Evolutionary conservation across 495 filamentous ascomycete genomes (phyloP).

Genomic region (Penicillium riverlandense): DNA sequence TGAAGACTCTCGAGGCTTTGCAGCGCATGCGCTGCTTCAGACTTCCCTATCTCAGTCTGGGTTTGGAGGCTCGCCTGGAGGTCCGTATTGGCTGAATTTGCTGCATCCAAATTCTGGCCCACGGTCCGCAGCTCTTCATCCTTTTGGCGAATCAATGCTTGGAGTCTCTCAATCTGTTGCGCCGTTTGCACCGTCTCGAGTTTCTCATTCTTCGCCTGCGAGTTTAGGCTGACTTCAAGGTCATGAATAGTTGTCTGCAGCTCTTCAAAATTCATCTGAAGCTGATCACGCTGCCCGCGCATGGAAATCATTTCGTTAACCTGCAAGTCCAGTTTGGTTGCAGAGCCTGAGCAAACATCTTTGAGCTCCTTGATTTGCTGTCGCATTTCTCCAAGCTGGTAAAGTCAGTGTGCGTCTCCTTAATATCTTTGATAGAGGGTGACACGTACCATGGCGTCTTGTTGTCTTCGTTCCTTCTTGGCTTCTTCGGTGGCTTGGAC

Average conservation of each 20-base stretch:
- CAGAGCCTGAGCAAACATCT: conserved; percentile 7
- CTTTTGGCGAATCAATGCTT: conserved; percentile 5
- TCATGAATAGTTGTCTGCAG: not conserved
- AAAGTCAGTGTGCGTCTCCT: conserved; percentile 6
- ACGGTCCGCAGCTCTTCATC: conserved; percentile 8
- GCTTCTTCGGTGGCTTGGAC: not conserved
- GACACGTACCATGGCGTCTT: conserved; percentile 9
- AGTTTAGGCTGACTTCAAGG: not conserved
- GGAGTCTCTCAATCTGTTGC: conserved; percentile 2
- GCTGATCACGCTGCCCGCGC: conserved; percentile 10
- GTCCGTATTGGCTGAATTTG: conserved; percentile 5
- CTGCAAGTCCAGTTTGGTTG: not conserved
- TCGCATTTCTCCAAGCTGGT: conserved; percentile 14
- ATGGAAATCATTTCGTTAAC: conserved; percentile 14
- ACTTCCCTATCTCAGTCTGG: conserved; percentile 1
- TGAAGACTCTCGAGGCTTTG: conserved; percentile 5
- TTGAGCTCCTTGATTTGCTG: conserved; percentile 15
- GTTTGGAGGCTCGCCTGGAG: not conserved
- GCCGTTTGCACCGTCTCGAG: conserved; percentile 1
- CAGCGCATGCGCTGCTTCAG: conserved; percentile 1
- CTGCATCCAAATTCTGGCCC: conserved; percentile 7
- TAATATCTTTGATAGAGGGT: no score
- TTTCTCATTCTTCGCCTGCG: conserved; percentile 1
- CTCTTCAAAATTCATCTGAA: conserved; percentile 10
- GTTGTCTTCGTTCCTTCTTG: conserved; percentile 1